Evolutionary conservation across 1,139 yeast species (phyloP).

Genomic region (Hemisphaericaspora xylofermentans): DNA sequence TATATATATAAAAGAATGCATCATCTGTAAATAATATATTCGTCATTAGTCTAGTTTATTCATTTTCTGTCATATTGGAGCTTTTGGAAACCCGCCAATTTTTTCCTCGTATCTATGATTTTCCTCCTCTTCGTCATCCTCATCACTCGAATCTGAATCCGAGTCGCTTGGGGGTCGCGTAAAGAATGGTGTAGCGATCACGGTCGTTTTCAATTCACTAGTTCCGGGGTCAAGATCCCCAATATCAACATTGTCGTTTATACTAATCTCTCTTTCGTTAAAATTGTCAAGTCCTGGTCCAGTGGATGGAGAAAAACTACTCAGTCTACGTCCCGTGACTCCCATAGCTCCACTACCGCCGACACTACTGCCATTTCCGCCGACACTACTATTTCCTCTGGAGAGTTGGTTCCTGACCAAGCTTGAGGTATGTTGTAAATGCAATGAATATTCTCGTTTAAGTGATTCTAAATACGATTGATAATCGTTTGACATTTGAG

Average conservation of each 20-base stretch:
- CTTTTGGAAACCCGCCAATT: not conserved
- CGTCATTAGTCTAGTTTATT: not conserved
- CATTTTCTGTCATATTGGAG: not conserved
- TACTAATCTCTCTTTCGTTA: not conserved
- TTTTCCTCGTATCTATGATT: slow-evolving; percentile 3
- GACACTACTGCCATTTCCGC: not conserved
- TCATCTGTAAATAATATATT: not conserved
- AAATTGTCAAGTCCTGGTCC: not conserved
- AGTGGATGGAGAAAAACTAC: not conserved
- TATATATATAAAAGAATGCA: too few species aligned
- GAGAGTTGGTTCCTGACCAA: slow-evolving; percentile 1
- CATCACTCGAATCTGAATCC: slow-evolving; percentile 26
- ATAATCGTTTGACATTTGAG: slow-evolving; percentile 17
- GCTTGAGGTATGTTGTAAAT: slow-evolving; percentile 1
- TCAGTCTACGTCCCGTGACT: not conserved
- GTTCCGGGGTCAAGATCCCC: not conserved
- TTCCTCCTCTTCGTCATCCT: slow-evolving; percentile 7
- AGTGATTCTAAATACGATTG: slow-evolving; percentile 21
- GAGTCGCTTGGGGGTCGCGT: slow-evolving; percentile 41
- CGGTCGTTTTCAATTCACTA: slow-evolving; percentile 17
- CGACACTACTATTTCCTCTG: not conserved
- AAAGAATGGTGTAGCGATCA: slow-evolving; percentile 43
- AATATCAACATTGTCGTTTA: not conserved
- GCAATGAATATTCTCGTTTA: slow-evolving; percentile 15
- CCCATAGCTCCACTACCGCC: not conserved